Conservation (phyloP, 2,329 filamentous ascomycete species). For the Fonsecaea pedrosoi region DNA sequence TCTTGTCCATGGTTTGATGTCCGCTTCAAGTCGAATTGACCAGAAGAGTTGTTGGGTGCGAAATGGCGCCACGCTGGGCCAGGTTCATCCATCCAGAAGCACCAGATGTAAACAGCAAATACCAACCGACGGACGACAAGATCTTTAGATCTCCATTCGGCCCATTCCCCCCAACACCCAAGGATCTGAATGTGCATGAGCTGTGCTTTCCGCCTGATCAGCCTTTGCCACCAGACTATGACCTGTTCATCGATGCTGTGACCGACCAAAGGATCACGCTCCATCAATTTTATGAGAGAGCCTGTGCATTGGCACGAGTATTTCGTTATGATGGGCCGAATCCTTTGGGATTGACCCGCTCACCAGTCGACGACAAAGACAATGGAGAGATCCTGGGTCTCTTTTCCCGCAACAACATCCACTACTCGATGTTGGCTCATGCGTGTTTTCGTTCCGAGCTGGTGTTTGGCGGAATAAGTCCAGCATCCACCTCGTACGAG, state of each 20-base stretch:
- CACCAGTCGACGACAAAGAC: not conserved
- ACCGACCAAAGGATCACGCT: not conserved
- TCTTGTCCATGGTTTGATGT: not conserved
- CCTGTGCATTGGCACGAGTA: not conserved
- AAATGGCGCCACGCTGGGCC: slow-evolving; percentile 1
- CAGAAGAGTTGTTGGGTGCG: not conserved
- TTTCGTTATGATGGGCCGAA: slow-evolving; percentile 2
- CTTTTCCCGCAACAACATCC: slow-evolving; percentile 1
- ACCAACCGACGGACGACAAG: slow-evolving; percentile 1
- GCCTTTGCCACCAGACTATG: not conserved
- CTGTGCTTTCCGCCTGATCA: not conserved
- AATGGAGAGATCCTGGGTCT: not conserved
- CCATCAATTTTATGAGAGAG: not conserved
- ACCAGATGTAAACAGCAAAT: not conserved
- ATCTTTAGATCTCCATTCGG: slow-evolving; percentile 2
- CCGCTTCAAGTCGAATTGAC: not conserved
- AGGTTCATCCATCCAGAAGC: slow-evolving; percentile 1
- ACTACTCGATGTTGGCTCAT: slow-evolving; percentile 3
- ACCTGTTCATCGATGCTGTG: slow-evolving; percentile 1
- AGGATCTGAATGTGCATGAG: not conserved
- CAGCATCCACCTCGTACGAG: slow-evolving; percentile 1
- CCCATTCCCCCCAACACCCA: not conserved
- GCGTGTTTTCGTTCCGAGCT: not conserved
- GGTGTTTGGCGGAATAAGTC: slow-evolving; percentile 3
- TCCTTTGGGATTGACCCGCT: not conserved